Evolutionary conservation across 352 stramenopile genomes (phyloP).

Genomic region (Phytophthora citrophthora): DNA sequence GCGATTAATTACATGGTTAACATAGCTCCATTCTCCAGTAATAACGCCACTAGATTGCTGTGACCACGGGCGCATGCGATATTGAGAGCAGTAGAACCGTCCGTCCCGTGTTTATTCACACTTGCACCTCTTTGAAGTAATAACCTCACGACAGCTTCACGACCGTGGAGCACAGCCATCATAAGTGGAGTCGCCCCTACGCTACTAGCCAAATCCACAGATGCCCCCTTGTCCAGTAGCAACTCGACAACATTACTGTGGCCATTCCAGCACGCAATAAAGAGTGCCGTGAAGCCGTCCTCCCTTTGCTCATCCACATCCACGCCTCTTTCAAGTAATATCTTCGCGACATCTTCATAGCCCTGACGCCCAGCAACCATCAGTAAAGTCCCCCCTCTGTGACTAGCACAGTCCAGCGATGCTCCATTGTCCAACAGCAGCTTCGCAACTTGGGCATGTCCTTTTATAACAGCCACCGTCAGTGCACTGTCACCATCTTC

Average conservation of each 20-base stretch:
- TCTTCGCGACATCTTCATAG: background rate
- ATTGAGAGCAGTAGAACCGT: too few species aligned
- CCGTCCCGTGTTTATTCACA: too few species aligned
- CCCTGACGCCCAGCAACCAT: background rate
- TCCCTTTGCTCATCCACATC: background rate
- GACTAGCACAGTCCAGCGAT: background rate
- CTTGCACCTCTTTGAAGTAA: too few species aligned
- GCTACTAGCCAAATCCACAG: too few species aligned
- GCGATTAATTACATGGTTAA: too few species aligned
- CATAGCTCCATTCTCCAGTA: background rate
- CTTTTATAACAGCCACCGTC: background rate
- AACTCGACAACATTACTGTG: background rate
- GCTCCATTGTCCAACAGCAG: background rate
- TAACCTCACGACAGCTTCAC: too few species aligned
- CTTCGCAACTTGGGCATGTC: background rate
- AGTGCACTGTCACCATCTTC: background rate
- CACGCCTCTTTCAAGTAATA: background rate
- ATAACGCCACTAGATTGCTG: too few species aligned
- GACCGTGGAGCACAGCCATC: too few species aligned
- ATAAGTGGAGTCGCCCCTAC: too few species aligned
- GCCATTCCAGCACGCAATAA: background rate
- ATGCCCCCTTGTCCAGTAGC: too few species aligned
- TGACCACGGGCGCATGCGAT: too few species aligned
- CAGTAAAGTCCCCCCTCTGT: background rate
- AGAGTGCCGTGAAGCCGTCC: background rate